phyloP scores from a whole-genome alignment of 148 eudicot species.

The Diospyros kaki region DNA sequence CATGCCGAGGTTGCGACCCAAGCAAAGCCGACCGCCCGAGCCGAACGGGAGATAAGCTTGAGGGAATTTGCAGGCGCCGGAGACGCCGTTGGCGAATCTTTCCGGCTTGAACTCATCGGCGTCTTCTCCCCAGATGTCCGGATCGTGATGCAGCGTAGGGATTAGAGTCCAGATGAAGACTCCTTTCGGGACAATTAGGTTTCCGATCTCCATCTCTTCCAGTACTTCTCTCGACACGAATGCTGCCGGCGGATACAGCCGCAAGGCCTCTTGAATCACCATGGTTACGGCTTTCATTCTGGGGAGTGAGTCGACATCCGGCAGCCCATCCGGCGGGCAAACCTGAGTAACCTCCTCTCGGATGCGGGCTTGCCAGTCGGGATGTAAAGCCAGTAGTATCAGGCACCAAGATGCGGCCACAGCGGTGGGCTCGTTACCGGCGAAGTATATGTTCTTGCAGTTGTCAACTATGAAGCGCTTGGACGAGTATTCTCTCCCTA shows the following conservation, averaged over 20 bases:
- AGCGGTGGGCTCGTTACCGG: slow-evolving; percentile 13
- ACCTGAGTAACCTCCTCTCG: slow-evolving; percentile 11
- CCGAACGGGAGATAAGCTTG: slow-evolving; percentile 83
- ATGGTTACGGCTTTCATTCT: slow-evolving; percentile 24
- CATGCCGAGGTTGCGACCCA: slow-evolving; percentile 79
- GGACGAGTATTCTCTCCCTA: neutral
- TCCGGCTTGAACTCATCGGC: slow-evolving; percentile 67
- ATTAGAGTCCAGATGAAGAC: slow-evolving; percentile 79
- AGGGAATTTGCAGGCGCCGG: slow-evolving; percentile 64
- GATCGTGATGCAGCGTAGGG: slow-evolving; percentile 75
- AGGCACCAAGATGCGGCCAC: slow-evolving; percentile 11
- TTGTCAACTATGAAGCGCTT: slow-evolving; percentile 12
- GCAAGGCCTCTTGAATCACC: slow-evolving; percentile 81
- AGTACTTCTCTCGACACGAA: slow-evolving; percentile 85
- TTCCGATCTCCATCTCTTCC: slow-evolving; percentile 56
- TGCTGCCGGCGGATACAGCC: slow-evolving; percentile 81
- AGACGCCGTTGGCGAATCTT: slow-evolving; percentile 63
- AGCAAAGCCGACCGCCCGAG: slow-evolving; percentile 60
- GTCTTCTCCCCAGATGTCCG: slow-evolving; percentile 64
- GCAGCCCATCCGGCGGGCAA: slow-evolving; percentile 1
- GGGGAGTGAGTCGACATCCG: slow-evolving; percentile 1
- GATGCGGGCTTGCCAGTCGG: slow-evolving; percentile 11
- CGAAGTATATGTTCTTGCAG: slow-evolving; percentile 13
- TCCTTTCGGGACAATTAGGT: slow-evolving; percentile 63
- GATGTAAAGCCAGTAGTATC: slow-evolving; percentile 12